Base-by-base conservation (phyloP, 108 stramenopile genomes). In the Epithemia pelagica region DNA sequence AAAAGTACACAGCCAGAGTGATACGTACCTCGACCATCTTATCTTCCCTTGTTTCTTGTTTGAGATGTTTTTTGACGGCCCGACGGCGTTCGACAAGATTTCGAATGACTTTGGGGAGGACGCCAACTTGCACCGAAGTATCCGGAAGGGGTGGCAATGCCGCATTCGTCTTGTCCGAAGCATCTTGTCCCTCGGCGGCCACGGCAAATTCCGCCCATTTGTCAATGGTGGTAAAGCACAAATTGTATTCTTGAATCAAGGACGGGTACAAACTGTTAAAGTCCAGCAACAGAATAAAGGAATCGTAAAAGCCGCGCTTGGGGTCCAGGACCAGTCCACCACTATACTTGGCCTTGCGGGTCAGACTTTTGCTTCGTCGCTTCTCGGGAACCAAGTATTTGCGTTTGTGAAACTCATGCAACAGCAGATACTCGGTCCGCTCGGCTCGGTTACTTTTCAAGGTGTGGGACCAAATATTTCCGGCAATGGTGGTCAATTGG, bases 171-270 rank as follows among this genome's bases (percentile, higher is more conserved):
- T 37, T 59, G 22, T 72, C 80, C 8, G 77, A 69, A 21, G 59
- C 84, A 29, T 32, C 69, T 18, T 64, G 73, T 20, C 57, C 76
- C 27, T 66, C 64, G 46, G 22, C 73, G 18, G 32, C 28, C 23
- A 60, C 55, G 2, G 51, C 52, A 0, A 54, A 28, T 1, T 28
- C 58, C 0, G 71, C 64, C 52, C 62, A 80, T 24, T 67, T 66
- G 59, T 97, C 93, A 71, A 99, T 78, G 18, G 99, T 99, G 29
- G 99, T 99, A 69, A 97, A 98, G 81, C 99, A 99, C 64, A 99
- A 78, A 77, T 99, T 98, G 90, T 98, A 99, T 84, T 99, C 99
- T 81, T 99, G 99, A 62, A 99, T 98, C 59, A 99, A 85, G 22
- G 93, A 95, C 0, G 99, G 99, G 71, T 99, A 99, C 61, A 99